Evolutionary conservation across 768 basidiomycete genomes (phyloP).

Genomic region (Russula compacta): DNA sequence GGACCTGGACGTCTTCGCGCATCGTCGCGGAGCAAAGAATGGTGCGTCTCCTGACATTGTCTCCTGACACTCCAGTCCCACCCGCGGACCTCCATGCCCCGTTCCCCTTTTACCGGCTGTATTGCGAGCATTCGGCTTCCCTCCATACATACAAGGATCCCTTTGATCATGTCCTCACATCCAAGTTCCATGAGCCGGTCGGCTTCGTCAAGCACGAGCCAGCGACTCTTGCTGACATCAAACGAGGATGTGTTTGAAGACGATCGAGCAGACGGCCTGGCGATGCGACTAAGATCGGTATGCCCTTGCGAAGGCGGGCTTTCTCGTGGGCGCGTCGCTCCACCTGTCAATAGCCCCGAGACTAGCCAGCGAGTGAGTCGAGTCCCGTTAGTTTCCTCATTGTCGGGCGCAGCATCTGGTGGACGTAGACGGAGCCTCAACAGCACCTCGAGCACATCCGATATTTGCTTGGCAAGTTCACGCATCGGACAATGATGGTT

Average conservation of each 20-base stretch:
- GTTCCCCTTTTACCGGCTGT: constrained; percentile 58
- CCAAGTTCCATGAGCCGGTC: constrained; percentile 97
- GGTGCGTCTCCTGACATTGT: constrained; percentile 66
- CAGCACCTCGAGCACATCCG: constrained; percentile 81
- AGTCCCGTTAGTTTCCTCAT: constrained; percentile 32
- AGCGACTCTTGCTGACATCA: constrained; percentile 86
- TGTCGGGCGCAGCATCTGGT: constrained; percentile 43
- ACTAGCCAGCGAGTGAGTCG: constrained; percentile 86
- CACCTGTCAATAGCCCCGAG: constrained; percentile 84
- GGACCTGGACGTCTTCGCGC: constrained; percentile 85
- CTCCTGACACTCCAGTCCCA: constrained; percentile 78
- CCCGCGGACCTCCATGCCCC: constrained; percentile 63
- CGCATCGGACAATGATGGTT: constrained; percentile 89
- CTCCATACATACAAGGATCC: constrained; percentile 81
- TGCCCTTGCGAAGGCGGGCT: constrained; percentile 79
- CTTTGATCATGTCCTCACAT: constrained; percentile 89
- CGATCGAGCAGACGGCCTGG: constrained; percentile 95
- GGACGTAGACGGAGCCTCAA: constrained; percentile 66
- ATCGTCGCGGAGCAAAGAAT: constrained; percentile 97
- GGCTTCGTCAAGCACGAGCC: constrained; percentile 96
- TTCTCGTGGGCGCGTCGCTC: constrained; percentile 95
- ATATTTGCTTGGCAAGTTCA: constrained; percentile 94
- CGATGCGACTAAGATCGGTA: constrained; percentile 92
- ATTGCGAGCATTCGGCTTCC: constrained; percentile 67
- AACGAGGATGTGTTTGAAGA: constrained; percentile 88